Base-by-base conservation (phyloP, 2,329 filamentous ascomycete genomes). In the Raffaelea albimanens region DNA sequence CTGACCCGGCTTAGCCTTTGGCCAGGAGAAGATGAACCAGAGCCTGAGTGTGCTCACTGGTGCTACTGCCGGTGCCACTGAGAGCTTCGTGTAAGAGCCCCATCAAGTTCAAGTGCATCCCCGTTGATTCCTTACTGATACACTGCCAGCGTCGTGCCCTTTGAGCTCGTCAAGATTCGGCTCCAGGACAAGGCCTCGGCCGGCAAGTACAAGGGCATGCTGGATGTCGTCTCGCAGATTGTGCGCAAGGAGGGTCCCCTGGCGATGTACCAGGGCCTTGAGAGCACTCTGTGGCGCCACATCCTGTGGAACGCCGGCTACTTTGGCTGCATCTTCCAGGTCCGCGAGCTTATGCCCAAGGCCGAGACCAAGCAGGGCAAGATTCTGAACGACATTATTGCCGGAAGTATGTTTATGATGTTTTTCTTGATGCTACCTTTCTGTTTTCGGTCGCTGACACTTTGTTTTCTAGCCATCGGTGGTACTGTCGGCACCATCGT, bases 301-400 rank as follows among this genome's bases (percentile, higher is more conserved):
- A 62, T 75, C 48, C 67, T 76, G 50, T 96, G 90, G 90, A 96
- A 96, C 68, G 81, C 86, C 14, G 91, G 90, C 50, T 96, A 95
- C 77, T 98, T 98, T 66, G 93, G 93, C 61, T 94, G 89, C 69
- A 98, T 98, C 65, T 95, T 94, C 81, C 93, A 98, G 70, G 87
- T 97, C 53, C 85, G 90, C 63, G 78, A 80, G 51, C 72, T 96
- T 56, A 69, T 98, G 42, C 93, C 93, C 52, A 76, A 80, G 62
- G 82, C 84, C n/a, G 79, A 85, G 48, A 84, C 80, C 66, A 95
- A 95, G 76, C 75, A 75, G 55, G 75, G 78, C 46, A 83, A 96
- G 69, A 86, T 95, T 68, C 69, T 77, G 50, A 96, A 95, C 63
- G 90, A 98, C 60, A 70, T 98, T 55, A 69, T 95, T 48, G 89